Evolutionary conservation across 257 asterid genomes (phyloP).

Genomic region (Ophiorrhiza pumila): DNA sequence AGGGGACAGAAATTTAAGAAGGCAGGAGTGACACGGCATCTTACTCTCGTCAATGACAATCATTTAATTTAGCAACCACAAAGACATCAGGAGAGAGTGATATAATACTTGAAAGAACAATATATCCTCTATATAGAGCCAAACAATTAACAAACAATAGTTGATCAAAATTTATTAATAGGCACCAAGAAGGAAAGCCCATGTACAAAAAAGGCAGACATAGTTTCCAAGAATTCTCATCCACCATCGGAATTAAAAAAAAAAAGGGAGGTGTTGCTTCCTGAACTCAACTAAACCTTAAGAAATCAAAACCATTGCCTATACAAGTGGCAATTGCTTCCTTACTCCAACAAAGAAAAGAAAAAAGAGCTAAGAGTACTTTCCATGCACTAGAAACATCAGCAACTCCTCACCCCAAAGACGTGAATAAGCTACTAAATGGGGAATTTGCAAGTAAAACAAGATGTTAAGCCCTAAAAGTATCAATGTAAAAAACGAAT

Average conservation of each 20-base stretch:
- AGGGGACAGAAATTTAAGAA: not conserved
- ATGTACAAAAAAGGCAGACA: not conserved
- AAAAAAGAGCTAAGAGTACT: not conserved
- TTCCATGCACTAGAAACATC: slow-evolving; percentile 6
- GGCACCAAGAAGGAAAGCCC: not conserved
- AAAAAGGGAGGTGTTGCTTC: not conserved
- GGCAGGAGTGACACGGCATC: not conserved
- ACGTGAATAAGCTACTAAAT: not conserved
- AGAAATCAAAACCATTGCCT: not conserved
- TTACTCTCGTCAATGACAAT: not conserved
- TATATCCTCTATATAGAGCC: not conserved
- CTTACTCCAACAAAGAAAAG: not conserved
- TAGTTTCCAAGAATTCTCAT: not conserved
- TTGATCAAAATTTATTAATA: not conserved
- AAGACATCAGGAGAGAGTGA: not conserved
- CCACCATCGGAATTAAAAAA: too few species aligned
- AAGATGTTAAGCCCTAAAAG: not conserved
- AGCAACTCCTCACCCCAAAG: not conserved
- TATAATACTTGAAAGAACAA: not conserved
- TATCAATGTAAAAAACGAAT: not conserved
- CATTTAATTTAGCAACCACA: not conserved
- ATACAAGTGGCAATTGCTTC: slow-evolving; percentile 1
- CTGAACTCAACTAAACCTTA: not conserved
- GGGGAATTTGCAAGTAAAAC: not conserved
- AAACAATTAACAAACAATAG: not conserved